Evolutionary conservation across 2,329 filamentous ascomycete species (phyloP), one percentile per base, ranked within the genome.

Genomic region (Penicillium sp.): DNA sequence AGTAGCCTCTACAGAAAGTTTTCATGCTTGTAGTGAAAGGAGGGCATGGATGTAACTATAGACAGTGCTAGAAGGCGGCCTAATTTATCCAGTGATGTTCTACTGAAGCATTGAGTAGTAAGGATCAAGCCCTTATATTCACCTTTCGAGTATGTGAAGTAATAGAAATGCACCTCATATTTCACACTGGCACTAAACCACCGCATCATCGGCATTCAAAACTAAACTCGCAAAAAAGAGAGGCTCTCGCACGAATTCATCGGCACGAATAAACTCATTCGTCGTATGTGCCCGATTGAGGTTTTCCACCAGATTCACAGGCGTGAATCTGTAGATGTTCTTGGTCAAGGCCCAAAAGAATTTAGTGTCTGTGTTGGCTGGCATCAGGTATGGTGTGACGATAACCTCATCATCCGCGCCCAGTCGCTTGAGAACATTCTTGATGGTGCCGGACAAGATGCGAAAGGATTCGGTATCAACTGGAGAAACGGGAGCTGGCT

Each of bases 381-480:
- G 76, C 68, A 77, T 75, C n/a, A 80, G 70, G 0, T 56, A 56
- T 18, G 81, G 80, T 0, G 83, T 78, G 0, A 86, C 78, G 3
- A 85, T 72, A 2, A 81, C 68, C 2, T 78, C 12, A 3, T 51
- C 30, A n/a, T 39, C 49, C 3, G 15, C 2, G 2, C 15, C 40
- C 4, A 57, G 15, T 20, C 45, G 48, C 24, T 51, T 49, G 13
- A 58, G 33, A 21, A 45, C 40, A 29, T 50, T 47, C 13, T 73
- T 54, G 29, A 64, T 62, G 1, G 59, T 63, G 3, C 61, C 60
- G 4, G 60, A 60, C 21, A 63, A 49, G 26, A 64, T 32, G 5
- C 24, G 52, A 29, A 58, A 64, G 8, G 56, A 10, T 32, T 63
- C 59, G 7, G 52, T 27, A 15, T 55, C 37, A 2, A 50, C 17